A percentile compares a stretch with the other conserved stretches of the same genome.
Evolutionary conservation across 2,329 filamentous ascomycete species (phyloP).

Genomic region (Clonostachys sp.): DNA sequence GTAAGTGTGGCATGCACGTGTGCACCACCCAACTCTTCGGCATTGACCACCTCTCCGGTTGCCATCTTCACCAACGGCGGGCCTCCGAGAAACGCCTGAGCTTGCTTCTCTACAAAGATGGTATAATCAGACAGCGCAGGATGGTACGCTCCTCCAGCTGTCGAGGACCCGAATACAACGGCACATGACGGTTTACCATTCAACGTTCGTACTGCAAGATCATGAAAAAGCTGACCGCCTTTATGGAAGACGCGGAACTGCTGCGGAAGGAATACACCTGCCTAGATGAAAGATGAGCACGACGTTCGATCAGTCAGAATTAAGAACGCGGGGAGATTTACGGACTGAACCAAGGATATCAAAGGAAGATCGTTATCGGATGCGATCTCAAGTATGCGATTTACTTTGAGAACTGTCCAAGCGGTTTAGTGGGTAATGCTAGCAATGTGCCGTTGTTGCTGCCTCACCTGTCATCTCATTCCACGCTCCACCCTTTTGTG

Average conservation of each 20-base stretch:
- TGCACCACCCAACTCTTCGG: constrained; percentile 35
- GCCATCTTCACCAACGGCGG: constrained; percentile 41
- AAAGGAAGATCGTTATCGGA: constrained; percentile 32
- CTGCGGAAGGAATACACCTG: constrained; percentile 33
- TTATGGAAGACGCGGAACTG: constrained; percentile 38
- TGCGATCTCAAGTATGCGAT: constrained; percentile 14
- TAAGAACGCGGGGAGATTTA: neutral
- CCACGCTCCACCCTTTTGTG: constrained; percentile 34
- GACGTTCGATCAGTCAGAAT: neutral
- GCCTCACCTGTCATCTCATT: constrained; percentile 28
- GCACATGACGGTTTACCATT: constrained; percentile 32
- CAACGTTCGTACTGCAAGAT: constrained; percentile 28
- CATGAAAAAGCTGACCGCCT: constrained; percentile 27
- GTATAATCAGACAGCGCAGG: constrained; percentile 25
- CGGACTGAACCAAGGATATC: constrained; percentile 32
- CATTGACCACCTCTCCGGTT: constrained; percentile 32
- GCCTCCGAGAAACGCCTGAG: constrained; percentile 35
- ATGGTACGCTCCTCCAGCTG: constrained; percentile 23
- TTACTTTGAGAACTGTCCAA: constrained; percentile 27
- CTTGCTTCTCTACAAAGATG: constrained; percentile 28
- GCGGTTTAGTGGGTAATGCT: constrained; percentile 1
- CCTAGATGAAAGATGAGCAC: constrained; percentile 1
- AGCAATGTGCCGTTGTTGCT: neutral
- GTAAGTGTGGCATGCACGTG: constrained; percentile 30
- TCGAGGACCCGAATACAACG: constrained; percentile 37